phyloP scores from a whole-genome alignment of 1,284 basidiomycete species.

The Paramarasmius palmivorus region DNA sequence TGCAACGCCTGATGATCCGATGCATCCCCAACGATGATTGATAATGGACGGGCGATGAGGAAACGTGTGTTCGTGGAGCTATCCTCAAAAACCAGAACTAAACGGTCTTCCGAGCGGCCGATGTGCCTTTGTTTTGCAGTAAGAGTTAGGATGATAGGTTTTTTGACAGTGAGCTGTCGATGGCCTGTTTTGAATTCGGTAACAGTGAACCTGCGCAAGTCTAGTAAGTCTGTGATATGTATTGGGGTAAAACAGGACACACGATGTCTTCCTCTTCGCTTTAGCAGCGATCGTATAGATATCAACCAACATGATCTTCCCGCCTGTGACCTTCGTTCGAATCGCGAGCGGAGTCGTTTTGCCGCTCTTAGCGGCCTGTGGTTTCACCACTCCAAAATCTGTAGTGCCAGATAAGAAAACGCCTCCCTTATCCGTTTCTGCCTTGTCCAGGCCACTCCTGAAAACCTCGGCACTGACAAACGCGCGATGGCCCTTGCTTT shows the following conservation, averaged over 20 bases:
- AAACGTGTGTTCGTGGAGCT: conserved; percentile 38
- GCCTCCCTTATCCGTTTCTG: conserved; percentile 46
- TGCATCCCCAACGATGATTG: conserved; percentile 42
- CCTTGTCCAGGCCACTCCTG: conserved; percentile 29
- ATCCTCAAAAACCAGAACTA: conserved; percentile 45
- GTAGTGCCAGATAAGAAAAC: conserved; percentile 34
- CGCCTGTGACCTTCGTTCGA: not conserved
- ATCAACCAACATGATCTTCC: conserved; percentile 17
- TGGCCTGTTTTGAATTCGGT: conserved; percentile 14
- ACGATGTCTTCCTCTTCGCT: conserved; percentile 19
- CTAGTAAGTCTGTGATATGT: too few species aligned
- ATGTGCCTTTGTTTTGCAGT: conserved; percentile 35
- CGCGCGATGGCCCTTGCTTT: not conserved
- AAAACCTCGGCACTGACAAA: not conserved
- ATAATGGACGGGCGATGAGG: conserved; percentile 42
- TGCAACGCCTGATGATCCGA: conserved; percentile 50
- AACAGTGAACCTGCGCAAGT: conserved; percentile 11
- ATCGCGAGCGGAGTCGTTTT: not conserved
- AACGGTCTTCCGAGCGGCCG: conserved; percentile 50
- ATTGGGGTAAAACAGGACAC: not conserved
- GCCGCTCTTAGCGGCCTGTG: conserved; percentile 14
- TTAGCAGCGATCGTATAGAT: conserved; percentile 35
- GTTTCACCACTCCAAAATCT: conserved; percentile 42
- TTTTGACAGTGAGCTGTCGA: conserved; percentile 23
- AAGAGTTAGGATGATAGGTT: conserved; percentile 31